Conservation (phyloP, 2,329 filamentous ascomycete genomes). For the Chrysosporium keratinophilum region DNA sequence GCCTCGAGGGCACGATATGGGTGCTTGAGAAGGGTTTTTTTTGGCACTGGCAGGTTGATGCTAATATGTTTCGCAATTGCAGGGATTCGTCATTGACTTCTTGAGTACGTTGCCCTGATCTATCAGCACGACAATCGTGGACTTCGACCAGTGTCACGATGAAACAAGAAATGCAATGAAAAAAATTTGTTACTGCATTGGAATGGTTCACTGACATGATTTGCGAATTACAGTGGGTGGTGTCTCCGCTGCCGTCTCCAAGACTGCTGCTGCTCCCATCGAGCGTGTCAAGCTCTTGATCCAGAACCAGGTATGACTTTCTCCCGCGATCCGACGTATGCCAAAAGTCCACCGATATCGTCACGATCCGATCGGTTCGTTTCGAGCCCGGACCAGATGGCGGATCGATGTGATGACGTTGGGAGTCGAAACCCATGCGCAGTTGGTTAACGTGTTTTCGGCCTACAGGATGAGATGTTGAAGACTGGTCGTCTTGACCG, state of each 20-base stretch:
- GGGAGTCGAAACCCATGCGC: neutral
- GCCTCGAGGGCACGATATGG: conserved; percentile 9
- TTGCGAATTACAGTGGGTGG: conserved; percentile 68
- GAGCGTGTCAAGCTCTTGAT: conserved; percentile 99
- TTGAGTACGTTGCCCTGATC: conserved; percentile 63
- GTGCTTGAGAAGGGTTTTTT: conserved; percentile 9
- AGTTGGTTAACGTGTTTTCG: neutral
- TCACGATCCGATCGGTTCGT: neutral
- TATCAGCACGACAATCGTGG: neutral
- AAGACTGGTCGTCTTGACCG: conserved; percentile 96
- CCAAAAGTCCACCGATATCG: neutral
- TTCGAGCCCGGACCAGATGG: neutral
- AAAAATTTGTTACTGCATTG: neutral
- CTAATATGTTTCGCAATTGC: conserved; percentile 24
- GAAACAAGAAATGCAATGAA: neutral
- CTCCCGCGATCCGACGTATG: neutral
- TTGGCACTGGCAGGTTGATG: conserved; percentile 9
- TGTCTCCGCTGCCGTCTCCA: conserved; percentile 99
- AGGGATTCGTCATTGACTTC: conserved; percentile 97
- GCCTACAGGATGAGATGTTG: conserved; percentile 91
- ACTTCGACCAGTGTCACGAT: neutral
- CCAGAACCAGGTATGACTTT: conserved; percentile 85
- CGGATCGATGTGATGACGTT: neutral
- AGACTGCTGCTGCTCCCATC: conserved; percentile 98
- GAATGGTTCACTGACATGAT: conserved; percentile 8